phyloP scores from a whole-genome alignment of 306 rosid species.

The Cucurbita maxima region DNA sequence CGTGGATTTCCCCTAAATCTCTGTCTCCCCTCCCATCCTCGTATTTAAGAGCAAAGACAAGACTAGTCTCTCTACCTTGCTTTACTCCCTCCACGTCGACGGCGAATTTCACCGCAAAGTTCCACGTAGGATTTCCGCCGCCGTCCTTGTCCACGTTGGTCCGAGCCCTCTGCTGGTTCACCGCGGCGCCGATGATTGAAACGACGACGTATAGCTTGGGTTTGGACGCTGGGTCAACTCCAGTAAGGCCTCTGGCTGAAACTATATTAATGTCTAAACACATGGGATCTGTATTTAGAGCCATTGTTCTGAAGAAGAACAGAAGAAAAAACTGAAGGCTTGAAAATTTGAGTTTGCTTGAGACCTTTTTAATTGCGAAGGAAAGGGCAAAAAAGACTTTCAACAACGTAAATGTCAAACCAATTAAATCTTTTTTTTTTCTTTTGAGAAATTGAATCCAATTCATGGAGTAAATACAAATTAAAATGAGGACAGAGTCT shows the following conservation, averaged over 20 bases:
- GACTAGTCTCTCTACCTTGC: constrained; percentile 21
- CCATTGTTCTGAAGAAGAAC: background rate
- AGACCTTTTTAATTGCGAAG: too few species aligned
- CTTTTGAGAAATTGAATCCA: too few species aligned
- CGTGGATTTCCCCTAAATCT: constrained; percentile 31
- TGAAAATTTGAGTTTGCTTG: too few species aligned
- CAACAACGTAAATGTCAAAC: too few species aligned
- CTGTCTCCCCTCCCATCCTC: constrained; percentile 31
- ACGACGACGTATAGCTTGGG: constrained; percentile 63
- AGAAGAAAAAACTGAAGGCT: too few species aligned
- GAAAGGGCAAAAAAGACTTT: too few species aligned
- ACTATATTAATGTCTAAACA: constrained; percentile 43
- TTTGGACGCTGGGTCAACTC: constrained; percentile 37
- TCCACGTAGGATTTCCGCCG: constrained; percentile 53
- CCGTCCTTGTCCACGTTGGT: constrained; percentile 25
- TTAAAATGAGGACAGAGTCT: too few species aligned
- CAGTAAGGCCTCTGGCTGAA: constrained; percentile 51
- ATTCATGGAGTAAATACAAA: too few species aligned
- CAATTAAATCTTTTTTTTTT: too few species aligned
- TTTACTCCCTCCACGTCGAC: constrained; percentile 21
- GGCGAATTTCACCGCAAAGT: constrained; percentile 25
- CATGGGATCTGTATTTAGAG: constrained; percentile 23
- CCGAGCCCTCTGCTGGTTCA: constrained; percentile 11
- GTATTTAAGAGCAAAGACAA: constrained; percentile 27
- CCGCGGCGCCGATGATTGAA: constrained; percentile 32